A percentile compares a stretch with the other conserved stretches of the same genome.
phyloP scores from a whole-genome alignment of 768 basidiomycete genomes.

The Pleurotus eryngii region DNA sequence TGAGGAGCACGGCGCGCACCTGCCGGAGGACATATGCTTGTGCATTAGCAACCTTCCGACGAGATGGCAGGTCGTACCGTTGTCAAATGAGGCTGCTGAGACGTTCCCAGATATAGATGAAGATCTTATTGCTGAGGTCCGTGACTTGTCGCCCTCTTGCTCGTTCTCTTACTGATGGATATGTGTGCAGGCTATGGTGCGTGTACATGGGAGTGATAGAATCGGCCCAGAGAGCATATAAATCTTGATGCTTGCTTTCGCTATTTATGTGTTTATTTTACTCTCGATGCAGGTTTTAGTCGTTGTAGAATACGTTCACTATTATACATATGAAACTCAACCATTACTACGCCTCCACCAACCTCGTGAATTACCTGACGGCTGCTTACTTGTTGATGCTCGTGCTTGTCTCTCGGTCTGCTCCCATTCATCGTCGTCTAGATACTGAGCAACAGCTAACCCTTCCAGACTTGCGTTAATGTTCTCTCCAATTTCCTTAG shows the following conservation, averaged over 20 bases:
- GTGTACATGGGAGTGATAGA: conserved; percentile 1
- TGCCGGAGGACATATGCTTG: conserved; percentile 79
- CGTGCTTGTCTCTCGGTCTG: conserved; percentile 28
- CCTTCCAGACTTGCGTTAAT: conserved; percentile 32
- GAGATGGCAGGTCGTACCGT: conserved; percentile 64
- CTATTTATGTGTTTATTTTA: too few relatives aligned
- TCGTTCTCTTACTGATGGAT: not conserved
- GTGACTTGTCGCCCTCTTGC: conserved; percentile 6
- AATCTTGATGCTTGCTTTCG: too few relatives aligned
- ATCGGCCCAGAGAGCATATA: conserved; percentile 19
- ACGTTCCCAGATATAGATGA: conserved; percentile 57
- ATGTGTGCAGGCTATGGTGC: not conserved
- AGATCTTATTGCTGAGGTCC: conserved; percentile 57
- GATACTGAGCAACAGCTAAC: conserved; percentile 53
- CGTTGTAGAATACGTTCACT: too few relatives aligned
- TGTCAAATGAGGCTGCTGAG: conserved; percentile 52
- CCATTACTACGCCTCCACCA: not conserved
- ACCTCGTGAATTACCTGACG: not conserved
- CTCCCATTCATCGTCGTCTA: conserved; percentile 76
- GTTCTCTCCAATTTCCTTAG: conserved; percentile 21
- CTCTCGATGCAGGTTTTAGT: too few relatives aligned
- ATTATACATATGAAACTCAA: too few relatives aligned
- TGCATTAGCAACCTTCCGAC: conserved; percentile 75
- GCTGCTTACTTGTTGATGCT: not conserved
- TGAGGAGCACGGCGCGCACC: conserved; percentile 63